Evolutionary conservation across 306 rosid species (phyloP).

Genomic region (Pyrus pyrifolia): DNA sequence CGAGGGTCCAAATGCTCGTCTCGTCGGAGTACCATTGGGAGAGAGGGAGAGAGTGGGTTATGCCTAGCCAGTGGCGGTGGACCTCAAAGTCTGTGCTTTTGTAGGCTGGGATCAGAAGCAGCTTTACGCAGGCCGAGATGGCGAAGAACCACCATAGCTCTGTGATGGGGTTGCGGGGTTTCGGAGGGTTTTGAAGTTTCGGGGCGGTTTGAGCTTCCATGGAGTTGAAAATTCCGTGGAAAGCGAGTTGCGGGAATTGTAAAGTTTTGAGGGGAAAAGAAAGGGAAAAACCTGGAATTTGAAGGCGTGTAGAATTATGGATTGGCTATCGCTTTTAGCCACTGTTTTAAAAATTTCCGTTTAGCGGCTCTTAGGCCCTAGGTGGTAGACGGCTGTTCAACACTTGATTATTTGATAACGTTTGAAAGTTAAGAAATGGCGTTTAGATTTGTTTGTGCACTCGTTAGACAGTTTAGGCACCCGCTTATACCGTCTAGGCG

Average conservation of each 20-base stretch:
- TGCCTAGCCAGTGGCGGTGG: constrained; percentile 81
- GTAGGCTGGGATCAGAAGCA: constrained; percentile 73
- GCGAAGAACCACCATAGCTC: constrained; percentile 61
- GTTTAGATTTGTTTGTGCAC: too few species aligned
- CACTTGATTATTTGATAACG: accelerated
- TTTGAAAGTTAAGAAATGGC: too few species aligned
- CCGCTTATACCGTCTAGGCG: too few species aligned
- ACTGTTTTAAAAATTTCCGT: too few species aligned
- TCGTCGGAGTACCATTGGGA: constrained; percentile 76
- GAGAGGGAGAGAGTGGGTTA: constrained; percentile 82
- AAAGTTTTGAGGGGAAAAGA: background rate
- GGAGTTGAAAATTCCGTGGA: background rate
- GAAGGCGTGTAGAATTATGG: background rate
- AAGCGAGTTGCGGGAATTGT: background rate
- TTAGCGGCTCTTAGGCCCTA: too few species aligned
- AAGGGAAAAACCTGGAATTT: background rate
- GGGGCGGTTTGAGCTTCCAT: constrained; percentile 9
- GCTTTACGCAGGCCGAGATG: constrained; percentile 52
- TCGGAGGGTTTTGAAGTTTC: background rate
- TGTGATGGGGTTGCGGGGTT: background rate
- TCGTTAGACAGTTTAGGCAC: accelerated
- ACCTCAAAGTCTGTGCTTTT: constrained; percentile 88
- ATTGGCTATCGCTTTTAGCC: too few species aligned
- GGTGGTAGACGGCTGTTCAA: too few species aligned
- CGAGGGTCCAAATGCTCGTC: constrained; percentile 91